phyloP scores from a whole-genome alignment of 78 protist species.

The Dictyostelium capitatum region DNA sequence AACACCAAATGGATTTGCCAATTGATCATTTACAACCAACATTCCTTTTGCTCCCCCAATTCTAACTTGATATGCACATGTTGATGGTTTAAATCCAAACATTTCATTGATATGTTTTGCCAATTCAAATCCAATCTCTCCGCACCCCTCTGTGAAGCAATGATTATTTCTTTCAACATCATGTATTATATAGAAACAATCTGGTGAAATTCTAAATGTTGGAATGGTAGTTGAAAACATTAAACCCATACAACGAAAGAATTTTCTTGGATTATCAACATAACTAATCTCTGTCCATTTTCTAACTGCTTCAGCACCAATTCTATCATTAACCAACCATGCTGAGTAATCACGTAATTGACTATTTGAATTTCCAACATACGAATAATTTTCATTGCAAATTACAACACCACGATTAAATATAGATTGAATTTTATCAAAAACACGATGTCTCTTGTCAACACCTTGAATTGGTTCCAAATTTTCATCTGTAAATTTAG shows the following conservation, averaged over 20 bases:
- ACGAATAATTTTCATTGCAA: neutral
- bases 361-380: neutral
- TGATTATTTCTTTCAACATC: neutral
- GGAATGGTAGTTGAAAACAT: constrained; percentile 30
- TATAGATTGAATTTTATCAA: neutral
- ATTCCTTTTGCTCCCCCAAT: constrained; percentile 80
- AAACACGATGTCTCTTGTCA: neutral
- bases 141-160: constrained; percentile 49
- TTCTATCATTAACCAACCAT: neutral
- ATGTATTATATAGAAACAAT: neutral
- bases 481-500: constrained; percentile 6
- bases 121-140: constrained; percentile 9
- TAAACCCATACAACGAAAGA: neutral
- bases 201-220: neutral
- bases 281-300: neutral
- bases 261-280: neutral
- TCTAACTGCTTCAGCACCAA: neutral
- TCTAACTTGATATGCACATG: constrained; percentile 71
- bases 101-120: neutral
- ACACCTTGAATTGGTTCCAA: neutral
- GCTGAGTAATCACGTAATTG: neutral
- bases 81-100: neutral
- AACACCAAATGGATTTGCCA: neutral
- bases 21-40: constrained; percentile 9
- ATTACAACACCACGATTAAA: no score